Evolutionary conservation across 371 early-diverging fungal genomes (phyloP), one percentile per base, ranked within the genome.

Genomic region (Apophysomyces elegans): DNA sequence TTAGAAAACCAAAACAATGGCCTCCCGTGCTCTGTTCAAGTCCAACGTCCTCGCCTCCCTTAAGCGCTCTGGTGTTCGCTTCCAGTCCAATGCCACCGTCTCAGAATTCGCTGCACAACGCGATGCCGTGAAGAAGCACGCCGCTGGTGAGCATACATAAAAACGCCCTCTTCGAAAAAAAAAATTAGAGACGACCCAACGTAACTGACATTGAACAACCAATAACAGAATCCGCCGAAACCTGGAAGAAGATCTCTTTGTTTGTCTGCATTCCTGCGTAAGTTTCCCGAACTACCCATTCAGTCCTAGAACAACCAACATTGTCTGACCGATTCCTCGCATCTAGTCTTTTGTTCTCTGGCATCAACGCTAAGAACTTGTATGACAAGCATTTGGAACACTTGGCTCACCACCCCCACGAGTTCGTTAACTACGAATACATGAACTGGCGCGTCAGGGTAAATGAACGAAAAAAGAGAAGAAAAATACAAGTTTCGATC

Each of bases 181-280:
- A 14, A 26, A 14, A 4, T 13, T 2, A n/a, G n/a, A 57, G 57
- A 26, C 32, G 32, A 26, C 32, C 32, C 32, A 26, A 26, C 32
- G 32, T 26, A 26, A 26, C 32, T 26, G 32, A 21, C 14, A 14
- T 26, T 45, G 37, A 36, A 36, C 18, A 26, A 16, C 8, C 59
- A 9, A 47, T 62, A 39, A 32, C 62, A 81, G 81, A 73, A 7
- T 73, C 82, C 67, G 82, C 82, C 64, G 72, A 58, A 12, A 82
- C 80, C 58, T 82, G 83, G 83, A 79, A 79, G 73, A 82, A 82
- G 74, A 80, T 82, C 61, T 76, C 78, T 61, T 66, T 79, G 65
- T 82, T 75, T 43, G 80, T 82, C 54, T 64, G 63, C 59, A 79
- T 78, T 73, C 83, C 83, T 69, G 71, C 75, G 82, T 82, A 82